Conservation (phyloP, 371 early-diverging fungal genomes). For the Mucor racemosus region DNA sequence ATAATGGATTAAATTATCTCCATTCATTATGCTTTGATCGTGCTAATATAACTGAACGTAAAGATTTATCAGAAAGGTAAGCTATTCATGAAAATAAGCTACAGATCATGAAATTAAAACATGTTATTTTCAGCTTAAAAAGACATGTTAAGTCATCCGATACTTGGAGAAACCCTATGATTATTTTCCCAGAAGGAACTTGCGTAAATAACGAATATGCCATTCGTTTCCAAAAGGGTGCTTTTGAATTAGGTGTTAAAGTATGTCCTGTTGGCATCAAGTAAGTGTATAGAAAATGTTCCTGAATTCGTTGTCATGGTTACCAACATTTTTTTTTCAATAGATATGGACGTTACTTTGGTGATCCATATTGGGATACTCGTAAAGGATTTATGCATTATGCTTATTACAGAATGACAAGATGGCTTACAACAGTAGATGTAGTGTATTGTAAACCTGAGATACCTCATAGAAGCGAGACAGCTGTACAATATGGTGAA, state of each 20-base stretch:
- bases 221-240: conserved; percentile 88
- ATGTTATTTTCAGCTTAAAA: conserved; percentile 26
- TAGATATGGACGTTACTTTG: conserved; percentile 40
- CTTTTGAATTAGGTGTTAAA: conserved; percentile 79
- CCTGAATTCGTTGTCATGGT: not conserved
- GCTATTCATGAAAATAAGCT: conserved; percentile 41
- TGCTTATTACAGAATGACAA: conserved; percentile 51
- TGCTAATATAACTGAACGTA: conserved; percentile 68
- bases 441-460: conserved; percentile 38
- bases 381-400: conserved; percentile 51
- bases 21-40: conserved; percentile 81
- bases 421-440: conserved; percentile 46
- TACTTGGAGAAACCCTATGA: conserved; percentile 56
- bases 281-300: conserved; percentile 19
- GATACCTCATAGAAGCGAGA: conserved; percentile 22
- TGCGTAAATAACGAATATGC: conserved; percentile 87
- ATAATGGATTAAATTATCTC: conserved; percentile 66
- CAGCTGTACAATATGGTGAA: conserved; percentile 31
- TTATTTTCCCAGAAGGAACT: conserved; percentile 91
- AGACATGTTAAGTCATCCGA: conserved; percentile 40
- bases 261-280: conserved; percentile 51
- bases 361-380: conserved; percentile 55
- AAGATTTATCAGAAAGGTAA: conserved; percentile 47
- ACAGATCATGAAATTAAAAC: not conserved
- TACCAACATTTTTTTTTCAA: not conserved